Evolutionary conservation across 2,329 filamentous ascomycete species (phyloP).

Genomic region (Mycosphaerella arachidis): DNA sequence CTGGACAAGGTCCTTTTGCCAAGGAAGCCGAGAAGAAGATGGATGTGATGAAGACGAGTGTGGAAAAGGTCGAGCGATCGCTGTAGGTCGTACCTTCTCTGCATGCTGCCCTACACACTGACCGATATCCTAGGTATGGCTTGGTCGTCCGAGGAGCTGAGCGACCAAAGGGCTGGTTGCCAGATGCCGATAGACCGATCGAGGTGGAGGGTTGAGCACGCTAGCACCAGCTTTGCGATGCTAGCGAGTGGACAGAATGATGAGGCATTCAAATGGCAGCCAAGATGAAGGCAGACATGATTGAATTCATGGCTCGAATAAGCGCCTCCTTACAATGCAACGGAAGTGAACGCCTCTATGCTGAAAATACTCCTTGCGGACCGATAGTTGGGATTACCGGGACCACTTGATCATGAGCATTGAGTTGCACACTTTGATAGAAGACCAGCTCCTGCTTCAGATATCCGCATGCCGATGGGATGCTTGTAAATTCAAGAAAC

Average conservation of each 20-base stretch:
- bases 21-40: constrained; percentile 73
- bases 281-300: too few relatives aligned
- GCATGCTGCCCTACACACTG: neutral
- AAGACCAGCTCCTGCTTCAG: neutral
- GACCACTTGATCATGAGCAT: too few relatives aligned
- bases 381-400: too few relatives aligned
- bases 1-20: constrained; percentile 51
- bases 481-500: neutral
- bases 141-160: constrained; percentile 83
- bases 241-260: too few relatives aligned
- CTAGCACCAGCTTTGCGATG: neutral
- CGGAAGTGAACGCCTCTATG: too few relatives aligned
- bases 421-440: neutral
- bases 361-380: too few relatives aligned
- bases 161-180: constrained; percentile 85
- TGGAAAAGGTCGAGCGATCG: constrained; percentile 82
- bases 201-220: constrained; percentile 36
- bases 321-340: too few relatives aligned
- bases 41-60: constrained; percentile 78
- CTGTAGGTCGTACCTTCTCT: constrained; percentile 12
- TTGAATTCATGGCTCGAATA: too few relatives aligned
- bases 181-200: constrained; percentile 54
- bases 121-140: constrained; percentile 55
- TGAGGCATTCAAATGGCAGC: too few relatives aligned
- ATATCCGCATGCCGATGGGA: neutral